Percentiles rank a stretch among this genome's conserved stretches.
Conservation (phyloP, 352 stramenopile genomes). For the Phytophthora ramorum region DNA sequence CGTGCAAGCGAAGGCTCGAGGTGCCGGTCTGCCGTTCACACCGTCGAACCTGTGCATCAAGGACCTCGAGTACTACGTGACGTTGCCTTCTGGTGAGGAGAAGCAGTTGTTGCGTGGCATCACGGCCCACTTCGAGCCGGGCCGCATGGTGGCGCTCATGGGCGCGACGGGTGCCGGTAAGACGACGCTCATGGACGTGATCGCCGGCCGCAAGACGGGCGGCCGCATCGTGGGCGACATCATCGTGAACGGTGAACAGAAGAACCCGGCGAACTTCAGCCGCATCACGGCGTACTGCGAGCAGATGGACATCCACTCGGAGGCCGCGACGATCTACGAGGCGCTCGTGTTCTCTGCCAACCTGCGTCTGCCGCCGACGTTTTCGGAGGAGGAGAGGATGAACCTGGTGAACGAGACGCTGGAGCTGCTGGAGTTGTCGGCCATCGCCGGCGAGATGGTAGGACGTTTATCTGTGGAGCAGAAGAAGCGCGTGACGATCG, state of each 20-base stretch:
- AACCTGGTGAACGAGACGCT: conserved; percentile 62
- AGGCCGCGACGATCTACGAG: conserved; percentile 89
- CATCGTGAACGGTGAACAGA: conserved; percentile 86
- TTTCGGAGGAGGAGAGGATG: conserved; percentile 50
- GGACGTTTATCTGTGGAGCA: conserved; percentile 65
- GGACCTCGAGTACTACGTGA: conserved; percentile 65
- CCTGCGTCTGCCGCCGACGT: conserved; percentile 74
- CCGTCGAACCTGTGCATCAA: conserved; percentile 58
- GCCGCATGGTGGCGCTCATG: conserved; percentile 77
- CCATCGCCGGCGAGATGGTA: conserved; percentile 57
- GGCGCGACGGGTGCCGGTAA: conserved; percentile 69
- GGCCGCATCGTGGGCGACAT: conserved; percentile 84
- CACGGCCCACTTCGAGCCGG: conserved; percentile 61
- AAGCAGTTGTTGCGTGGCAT: conserved; percentile 54
- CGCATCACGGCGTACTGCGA: conserved; percentile 93
- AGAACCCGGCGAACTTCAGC: conserved; percentile 83
- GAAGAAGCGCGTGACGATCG: no score
- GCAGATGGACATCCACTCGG: conserved; percentile 91
- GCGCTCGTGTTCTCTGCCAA: conserved; percentile 91
- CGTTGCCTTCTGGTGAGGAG: conserved; percentile 64
- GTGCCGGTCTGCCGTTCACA: conserved; percentile 43
- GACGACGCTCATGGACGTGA: conserved; percentile 72
- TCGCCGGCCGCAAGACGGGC: conserved; percentile 66
- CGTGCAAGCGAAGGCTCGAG: neutral
- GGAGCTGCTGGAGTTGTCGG: conserved; percentile 52